A percentile compares a stretch with the other conserved stretches of the same genome.
Evolutionary conservation across 2,329 filamentous ascomycete species (phyloP).

Genomic region (Arthrobotrys iridis): DNA sequence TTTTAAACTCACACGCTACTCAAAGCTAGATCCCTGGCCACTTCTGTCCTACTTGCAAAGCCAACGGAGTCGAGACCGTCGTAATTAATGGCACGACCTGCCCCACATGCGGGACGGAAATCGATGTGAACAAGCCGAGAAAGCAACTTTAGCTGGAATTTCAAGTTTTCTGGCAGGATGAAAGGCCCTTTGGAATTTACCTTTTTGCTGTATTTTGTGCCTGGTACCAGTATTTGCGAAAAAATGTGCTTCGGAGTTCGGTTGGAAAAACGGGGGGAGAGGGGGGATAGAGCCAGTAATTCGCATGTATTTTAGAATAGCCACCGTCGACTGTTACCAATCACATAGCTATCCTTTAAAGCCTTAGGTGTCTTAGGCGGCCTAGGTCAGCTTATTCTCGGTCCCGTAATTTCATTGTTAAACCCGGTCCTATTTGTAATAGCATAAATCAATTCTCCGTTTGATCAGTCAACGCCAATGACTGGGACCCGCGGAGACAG

Average conservation of each 20-base stretch:
- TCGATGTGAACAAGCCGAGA: constrained; percentile 47
- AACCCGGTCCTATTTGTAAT: constrained; percentile 5
- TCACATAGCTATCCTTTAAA: constrained; percentile 15
- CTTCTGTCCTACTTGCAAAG: constrained; percentile 55
- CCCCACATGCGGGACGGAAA: constrained; percentile 51
- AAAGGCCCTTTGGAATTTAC: not conserved
- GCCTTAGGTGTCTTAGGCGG: not conserved
- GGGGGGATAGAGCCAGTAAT: not conserved
- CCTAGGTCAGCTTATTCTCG: not conserved
- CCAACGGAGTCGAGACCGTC: constrained; percentile 55
- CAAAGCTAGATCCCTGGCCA: constrained; percentile 55
- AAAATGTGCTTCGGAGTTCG: constrained; percentile 36
- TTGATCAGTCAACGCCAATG: not conserved
- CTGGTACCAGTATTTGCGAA: not conserved
- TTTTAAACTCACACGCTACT: not conserved
- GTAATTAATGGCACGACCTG: constrained; percentile 57
- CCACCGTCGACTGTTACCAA: not conserved
- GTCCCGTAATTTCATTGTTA: not conserved
- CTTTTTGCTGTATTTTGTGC: not conserved
- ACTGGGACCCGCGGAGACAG: too few species aligned
- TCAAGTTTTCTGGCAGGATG: not conserved
- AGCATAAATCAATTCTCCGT: not conserved
- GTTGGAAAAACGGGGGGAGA: constrained; percentile 6
- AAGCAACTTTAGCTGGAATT: not conserved
- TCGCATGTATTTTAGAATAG: not conserved